Evolutionary conservation across 805 yeast genomes (phyloP).

Genomic region (Metschnikowia orientalis): DNA sequence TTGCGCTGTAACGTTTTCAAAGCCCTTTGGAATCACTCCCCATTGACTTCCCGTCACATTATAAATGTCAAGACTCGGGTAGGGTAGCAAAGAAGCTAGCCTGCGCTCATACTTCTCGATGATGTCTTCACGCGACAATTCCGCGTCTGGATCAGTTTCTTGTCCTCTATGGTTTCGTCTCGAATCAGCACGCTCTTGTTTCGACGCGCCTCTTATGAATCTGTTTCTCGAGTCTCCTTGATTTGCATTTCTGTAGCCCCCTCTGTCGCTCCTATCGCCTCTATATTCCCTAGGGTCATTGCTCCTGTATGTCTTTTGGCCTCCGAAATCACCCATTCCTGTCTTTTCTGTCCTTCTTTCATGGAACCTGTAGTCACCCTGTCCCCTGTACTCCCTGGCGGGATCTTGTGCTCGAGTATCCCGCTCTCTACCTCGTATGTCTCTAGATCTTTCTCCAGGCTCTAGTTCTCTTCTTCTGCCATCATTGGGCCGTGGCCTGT

Average conservation of each 20-base stretch:
- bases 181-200: slow-evolving; percentile 2
- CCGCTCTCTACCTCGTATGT: slow-evolving; percentile 11
- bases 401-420: slow-evolving; percentile 14
- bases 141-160: slow-evolving; percentile 13
- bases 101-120: slow-evolving; percentile 22
- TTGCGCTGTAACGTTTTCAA: slow-evolving; percentile 69
- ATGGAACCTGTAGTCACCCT: background rate
- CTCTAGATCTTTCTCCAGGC: slow-evolving; percentile 1
- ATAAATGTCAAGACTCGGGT: slow-evolving; percentile 49
- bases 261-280: slow-evolving; percentile 11
- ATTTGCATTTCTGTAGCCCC: slow-evolving; percentile 13
- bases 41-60: slow-evolving; percentile 51
- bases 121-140: slow-evolving; percentile 19
- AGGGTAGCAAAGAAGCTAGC: slow-evolving; percentile 33
- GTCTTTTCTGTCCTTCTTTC: background rate
- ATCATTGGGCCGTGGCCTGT: background rate
- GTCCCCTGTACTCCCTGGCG: slow-evolving; percentile 5
- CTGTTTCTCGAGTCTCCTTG: slow-evolving; percentile 18
- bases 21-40: slow-evolving; percentile 71
- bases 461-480: slow-evolving; percentile 5
- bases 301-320: background rate
- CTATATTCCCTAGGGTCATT: background rate
- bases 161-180: slow-evolving; percentile 5
- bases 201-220: slow-evolving; percentile 5
- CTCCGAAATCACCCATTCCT: slow-evolving; percentile 5